Conservation (phyloP, 805 yeast species). For the Nakazawaea pomicola region DNA sequence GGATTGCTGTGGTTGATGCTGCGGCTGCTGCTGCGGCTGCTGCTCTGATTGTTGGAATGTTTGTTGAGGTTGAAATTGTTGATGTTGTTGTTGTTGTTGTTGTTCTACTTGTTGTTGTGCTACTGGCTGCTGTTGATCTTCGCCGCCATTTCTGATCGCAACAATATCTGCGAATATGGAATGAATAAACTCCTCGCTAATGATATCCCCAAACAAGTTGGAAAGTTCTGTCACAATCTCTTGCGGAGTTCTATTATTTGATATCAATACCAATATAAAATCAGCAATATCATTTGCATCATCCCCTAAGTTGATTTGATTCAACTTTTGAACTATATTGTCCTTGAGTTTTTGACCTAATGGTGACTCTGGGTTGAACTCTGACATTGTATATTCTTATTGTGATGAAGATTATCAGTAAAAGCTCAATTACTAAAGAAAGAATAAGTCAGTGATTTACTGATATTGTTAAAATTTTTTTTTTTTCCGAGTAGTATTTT, state of each 20-base stretch:
- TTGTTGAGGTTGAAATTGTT: conserved; percentile 11
- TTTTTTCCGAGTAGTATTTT: no score
- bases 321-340: conserved; percentile 35
- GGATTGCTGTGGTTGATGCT: conserved; percentile 15
- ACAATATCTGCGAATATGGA: conserved; percentile 54
- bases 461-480: no score
- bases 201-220: conserved; percentile 55
- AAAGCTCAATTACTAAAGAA: no score
- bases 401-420: no score
- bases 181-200: conserved; percentile 52
- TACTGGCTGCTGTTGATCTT: no score
- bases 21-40: conserved; percentile 5
- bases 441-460: no score
- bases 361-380: conserved; percentile 26
- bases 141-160: conserved; percentile 32
- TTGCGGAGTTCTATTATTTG: conserved; percentile 57
- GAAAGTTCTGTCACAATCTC: conserved; percentile 59
- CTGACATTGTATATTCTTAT: conserved; percentile 16
- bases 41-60: conserved; percentile 15
- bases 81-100: conserved; percentile 14
- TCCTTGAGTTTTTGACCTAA: conserved; percentile 37
- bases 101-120: conserved; percentile 17
- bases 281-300: conserved; percentile 66
- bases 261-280: conserved; percentile 64
- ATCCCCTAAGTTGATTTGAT: conserved; percentile 38